Evolutionary conservation across 2,329 filamentous ascomycete species (phyloP).

Genomic region (Fusarium pilosicola): DNA sequence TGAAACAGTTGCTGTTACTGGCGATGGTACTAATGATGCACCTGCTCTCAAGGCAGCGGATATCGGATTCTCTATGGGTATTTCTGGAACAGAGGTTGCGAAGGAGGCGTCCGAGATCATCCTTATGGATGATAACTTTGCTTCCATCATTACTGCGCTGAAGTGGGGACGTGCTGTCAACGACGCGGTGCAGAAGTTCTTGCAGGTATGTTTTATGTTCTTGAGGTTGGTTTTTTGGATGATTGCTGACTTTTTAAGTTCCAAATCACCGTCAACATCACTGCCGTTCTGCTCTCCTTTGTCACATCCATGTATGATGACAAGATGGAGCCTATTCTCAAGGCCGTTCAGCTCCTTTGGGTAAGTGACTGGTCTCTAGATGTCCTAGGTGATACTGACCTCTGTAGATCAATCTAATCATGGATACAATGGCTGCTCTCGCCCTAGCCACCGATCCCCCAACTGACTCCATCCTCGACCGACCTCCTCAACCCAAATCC

Average conservation of each 20-base stretch:
- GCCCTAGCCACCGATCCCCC: slow-evolving; percentile 90
- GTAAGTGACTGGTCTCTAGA: slow-evolving; percentile 54
- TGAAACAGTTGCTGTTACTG: slow-evolving; percentile 84
- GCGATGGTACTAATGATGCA: slow-evolving; percentile 86
- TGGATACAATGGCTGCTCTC: slow-evolving; percentile 93
- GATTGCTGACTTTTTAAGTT: slow-evolving; percentile 51
- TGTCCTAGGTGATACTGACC: background rate
- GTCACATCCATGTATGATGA: slow-evolving; percentile 81
- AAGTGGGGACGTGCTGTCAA: slow-evolving; percentile 84
- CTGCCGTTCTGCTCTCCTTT: slow-evolving; percentile 87
- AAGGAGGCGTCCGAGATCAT: slow-evolving; percentile 89
- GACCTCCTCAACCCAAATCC: slow-evolving; percentile 71
- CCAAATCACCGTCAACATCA: slow-evolving; percentile 90
- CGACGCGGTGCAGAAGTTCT: slow-evolving; percentile 79
- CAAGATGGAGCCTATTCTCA: slow-evolving; percentile 79
- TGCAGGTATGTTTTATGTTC: slow-evolving; percentile 54
- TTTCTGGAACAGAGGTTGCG: slow-evolving; percentile 83
- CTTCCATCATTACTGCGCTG: slow-evolving; percentile 83
- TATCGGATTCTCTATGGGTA: slow-evolving; percentile 87
- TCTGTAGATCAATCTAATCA: slow-evolving; percentile 76
- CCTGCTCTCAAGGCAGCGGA: slow-evolving; percentile 83
- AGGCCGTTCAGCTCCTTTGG: slow-evolving; percentile 95
- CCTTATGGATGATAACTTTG: slow-evolving; percentile 88
- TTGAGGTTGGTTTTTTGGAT: rapidly evolving
- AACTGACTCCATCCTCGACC: slow-evolving; percentile 79